Percentiles rank a stretch among this genome's conserved stretches.
phyloP scores from a whole-genome alignment of 2,329 filamentous ascomycete genomes.

The Parastagonospora avenae region DNA sequence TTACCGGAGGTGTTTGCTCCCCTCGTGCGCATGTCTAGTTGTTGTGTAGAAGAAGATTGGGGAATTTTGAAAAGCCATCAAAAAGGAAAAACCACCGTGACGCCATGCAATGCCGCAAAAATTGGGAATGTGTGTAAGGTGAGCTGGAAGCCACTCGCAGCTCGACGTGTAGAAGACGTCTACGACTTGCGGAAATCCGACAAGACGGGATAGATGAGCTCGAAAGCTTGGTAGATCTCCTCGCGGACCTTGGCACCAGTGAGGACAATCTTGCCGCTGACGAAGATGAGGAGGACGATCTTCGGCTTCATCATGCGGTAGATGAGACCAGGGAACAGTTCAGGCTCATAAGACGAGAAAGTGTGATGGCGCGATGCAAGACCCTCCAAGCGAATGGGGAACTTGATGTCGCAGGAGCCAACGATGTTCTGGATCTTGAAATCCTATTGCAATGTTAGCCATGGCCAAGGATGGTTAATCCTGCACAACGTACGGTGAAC shows the following conservation, averaged over 20 bases:
- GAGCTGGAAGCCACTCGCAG: constrained; percentile 11
- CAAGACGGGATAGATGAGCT: constrained; percentile 38
- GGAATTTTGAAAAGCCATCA: constrained; percentile 31
- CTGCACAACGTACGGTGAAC: constrained; percentile 67
- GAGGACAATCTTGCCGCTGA: constrained; percentile 96
- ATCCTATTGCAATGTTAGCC: constrained; percentile 56
- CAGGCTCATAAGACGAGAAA: constrained; percentile 93
- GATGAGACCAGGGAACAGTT: constrained; percentile 98
- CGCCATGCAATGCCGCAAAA: constrained; percentile 49
- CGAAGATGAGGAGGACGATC: constrained; percentile 97
- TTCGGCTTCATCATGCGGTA: constrained; percentile 99
- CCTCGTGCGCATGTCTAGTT: constrained; percentile 41
- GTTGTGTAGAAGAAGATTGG: constrained; percentile 33
- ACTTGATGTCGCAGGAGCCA: constrained; percentile 98
- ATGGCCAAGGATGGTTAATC: constrained; percentile 12
- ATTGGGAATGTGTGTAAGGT: constrained; percentile 23
- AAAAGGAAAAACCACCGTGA: constrained; percentile 34
- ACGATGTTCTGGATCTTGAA: constrained; percentile 99
- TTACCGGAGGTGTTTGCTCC: constrained; percentile 36
- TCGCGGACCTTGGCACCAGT: constrained; percentile 97
- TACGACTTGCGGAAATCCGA: constrained; percentile 68
- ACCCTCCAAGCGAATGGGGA: constrained; percentile 95
- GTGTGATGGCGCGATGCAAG: constrained; percentile 97
- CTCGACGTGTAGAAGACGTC: constrained; percentile 21
- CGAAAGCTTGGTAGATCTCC: constrained; percentile 69